These are phyloP conservation scores for Physaria fendleri DNA, from an alignment of 345 rosid genomes.

Conservation along the genomic window DNA sequence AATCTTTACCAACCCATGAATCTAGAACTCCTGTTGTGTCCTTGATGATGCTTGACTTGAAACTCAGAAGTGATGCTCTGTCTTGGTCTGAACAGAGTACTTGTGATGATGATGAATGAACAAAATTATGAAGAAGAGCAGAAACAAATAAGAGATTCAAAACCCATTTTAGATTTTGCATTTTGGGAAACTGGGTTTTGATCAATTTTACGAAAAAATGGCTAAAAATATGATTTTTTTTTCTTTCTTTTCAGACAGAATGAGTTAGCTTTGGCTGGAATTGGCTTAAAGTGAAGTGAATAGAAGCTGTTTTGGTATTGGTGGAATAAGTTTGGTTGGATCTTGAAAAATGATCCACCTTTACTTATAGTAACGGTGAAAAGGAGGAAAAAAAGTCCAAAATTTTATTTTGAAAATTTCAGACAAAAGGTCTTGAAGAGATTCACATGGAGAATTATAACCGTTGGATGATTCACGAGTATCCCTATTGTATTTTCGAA, in stretches of 20 bases:
- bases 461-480: conserved; percentile 55
- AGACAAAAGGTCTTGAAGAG: conserved; percentile 38
- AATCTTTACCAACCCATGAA: conserved; percentile 71
- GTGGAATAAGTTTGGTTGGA: conserved; percentile 23
- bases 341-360: conserved; percentile 29
- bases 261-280: conserved; percentile 25
- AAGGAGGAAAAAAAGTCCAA: not conserved
- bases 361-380: conserved; percentile 39
- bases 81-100: conserved; percentile 57
- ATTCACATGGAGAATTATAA: conserved; percentile 61
- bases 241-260: conserved; percentile 19
- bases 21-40: conserved; percentile 63
- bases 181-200: conserved; percentile 55
- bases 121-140: conserved; percentile 21
- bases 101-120: conserved; percentile 26
- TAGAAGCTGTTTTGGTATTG: conserved; percentile 21
- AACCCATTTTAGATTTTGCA: conserved; percentile 61
- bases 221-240: conserved; percentile 7
- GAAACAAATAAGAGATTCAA: conserved; percentile 38
- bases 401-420: not conserved
- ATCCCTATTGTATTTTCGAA: conserved; percentile 33
- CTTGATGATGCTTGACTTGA: conserved; percentile 61
- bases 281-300: conserved; percentile 26
- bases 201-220: conserved; percentile 30
- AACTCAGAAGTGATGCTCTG: conserved; percentile 61